Percentiles rank a stretch among this genome's conserved stretches.
Evolutionary conservation across 2,329 filamentous ascomycete genomes (phyloP).

Genomic region (Calonectria naviculata): DNA sequence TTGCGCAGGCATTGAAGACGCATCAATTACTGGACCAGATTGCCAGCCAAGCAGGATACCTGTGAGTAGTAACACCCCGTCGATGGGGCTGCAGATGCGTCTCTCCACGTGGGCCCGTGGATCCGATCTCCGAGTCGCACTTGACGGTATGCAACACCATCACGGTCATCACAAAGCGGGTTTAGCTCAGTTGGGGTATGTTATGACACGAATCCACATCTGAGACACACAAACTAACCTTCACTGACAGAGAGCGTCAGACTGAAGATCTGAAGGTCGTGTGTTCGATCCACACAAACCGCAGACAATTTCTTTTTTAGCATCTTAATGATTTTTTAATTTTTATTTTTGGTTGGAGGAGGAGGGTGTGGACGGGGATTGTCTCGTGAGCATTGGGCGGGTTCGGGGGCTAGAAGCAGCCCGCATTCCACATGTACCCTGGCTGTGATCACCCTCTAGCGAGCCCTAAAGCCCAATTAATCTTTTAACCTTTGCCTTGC

Average conservation of each 20-base stretch:
- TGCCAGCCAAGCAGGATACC: neutral
- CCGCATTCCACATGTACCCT: neutral
- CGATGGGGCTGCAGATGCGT: no score
- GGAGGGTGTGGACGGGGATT: no score
- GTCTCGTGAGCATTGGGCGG: no score
- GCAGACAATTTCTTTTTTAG: neutral
- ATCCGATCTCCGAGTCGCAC: neutral
- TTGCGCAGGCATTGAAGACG: slow-evolving; percentile 1
- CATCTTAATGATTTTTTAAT: neutral
- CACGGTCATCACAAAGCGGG: neutral
- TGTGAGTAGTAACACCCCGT: neutral
- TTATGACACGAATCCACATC: no score
- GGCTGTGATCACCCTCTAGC: neutral
- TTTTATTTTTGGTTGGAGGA: no score
- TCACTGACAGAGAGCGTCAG: no score
- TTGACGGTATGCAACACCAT: neutral
- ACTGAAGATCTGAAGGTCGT: slow-evolving; percentile 1
- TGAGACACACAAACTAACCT: no score
- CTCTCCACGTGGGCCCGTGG: neutral
- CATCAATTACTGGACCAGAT: neutral
- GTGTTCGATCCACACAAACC: slow-evolving; percentile 7
- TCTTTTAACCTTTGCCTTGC: neutral
- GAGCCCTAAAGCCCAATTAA: neutral
- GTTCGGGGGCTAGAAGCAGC: neutral
- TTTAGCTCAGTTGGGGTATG: slow-evolving; percentile 7